Evolutionary conservation across 495 filamentous ascomycete genomes (phyloP).

Genomic region (Podospora tetraspora): DNA sequence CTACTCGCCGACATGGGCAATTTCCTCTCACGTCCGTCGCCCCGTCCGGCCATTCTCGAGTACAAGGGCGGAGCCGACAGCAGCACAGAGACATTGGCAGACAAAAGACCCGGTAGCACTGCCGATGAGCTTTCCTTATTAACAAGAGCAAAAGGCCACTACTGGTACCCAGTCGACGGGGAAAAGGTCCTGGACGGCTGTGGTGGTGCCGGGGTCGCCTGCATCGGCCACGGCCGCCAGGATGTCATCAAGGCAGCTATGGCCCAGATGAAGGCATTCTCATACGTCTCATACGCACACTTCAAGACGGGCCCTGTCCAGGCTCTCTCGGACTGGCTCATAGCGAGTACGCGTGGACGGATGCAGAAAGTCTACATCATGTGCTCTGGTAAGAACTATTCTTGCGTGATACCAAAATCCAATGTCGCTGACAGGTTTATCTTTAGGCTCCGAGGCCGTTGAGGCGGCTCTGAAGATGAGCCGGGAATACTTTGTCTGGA

Average conservation of each 20-base stretch:
- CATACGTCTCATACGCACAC: constrained; percentile 42
- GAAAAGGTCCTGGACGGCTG: constrained; percentile 55
- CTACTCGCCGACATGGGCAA: not conserved
- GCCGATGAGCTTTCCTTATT: constrained; percentile 6
- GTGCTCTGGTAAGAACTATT: constrained; percentile 47
- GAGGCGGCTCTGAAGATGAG: constrained; percentile 65
- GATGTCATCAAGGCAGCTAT: constrained; percentile 35
- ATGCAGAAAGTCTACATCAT: constrained; percentile 44
- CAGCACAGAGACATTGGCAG: constrained; percentile 8
- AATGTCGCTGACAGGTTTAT: not conserved
- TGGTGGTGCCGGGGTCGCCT: constrained; percentile 45
- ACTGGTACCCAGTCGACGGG: constrained; percentile 43
- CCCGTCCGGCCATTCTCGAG: not conserved
- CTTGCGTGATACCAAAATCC: not conserved
- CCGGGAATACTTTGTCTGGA: constrained; percentile 57
- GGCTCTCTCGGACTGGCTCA: constrained; percentile 34
- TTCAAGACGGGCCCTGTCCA: constrained; percentile 34
- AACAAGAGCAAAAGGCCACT: constrained; percentile 26
- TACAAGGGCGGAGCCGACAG: not conserved
- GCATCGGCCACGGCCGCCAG: constrained; percentile 44
- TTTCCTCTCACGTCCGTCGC: not conserved
- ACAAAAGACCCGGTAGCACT: not conserved
- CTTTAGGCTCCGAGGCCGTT: constrained; percentile 61
- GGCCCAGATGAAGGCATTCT: constrained; percentile 29
- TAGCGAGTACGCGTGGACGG: constrained; percentile 37